These are phyloP conservation scores for Botrytis sinoallii DNA, from an alignment of 2,329 filamentous ascomycete genomes.

Conservation along the genomic window DNA sequence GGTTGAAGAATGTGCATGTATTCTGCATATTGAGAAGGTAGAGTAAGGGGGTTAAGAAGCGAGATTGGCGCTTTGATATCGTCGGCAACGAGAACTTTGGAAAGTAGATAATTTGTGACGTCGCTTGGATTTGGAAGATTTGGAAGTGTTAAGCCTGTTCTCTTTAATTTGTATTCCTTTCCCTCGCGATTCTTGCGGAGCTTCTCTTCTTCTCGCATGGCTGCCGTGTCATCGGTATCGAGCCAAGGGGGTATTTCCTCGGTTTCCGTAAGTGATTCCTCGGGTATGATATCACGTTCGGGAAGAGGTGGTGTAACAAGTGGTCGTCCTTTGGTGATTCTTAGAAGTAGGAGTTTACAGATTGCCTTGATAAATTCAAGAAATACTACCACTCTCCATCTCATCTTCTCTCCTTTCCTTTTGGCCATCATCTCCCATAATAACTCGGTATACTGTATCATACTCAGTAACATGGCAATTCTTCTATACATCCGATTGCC, in stretches of 20 bases:
- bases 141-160: slow-evolving; percentile 82
- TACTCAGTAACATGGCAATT: slow-evolving; percentile 77
- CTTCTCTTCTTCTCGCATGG: slow-evolving; percentile 19
- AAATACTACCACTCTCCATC: slow-evolving; percentile 84
- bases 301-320: slow-evolving; percentile 81
- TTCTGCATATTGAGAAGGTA: slow-evolving; percentile 73
- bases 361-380: slow-evolving; percentile 84
- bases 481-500: slow-evolving; percentile 70
- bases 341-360: slow-evolving; percentile 75
- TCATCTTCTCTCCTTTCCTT: slow-evolving; percentile 73
- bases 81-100: slow-evolving; percentile 89
- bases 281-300: slow-evolving; percentile 75
- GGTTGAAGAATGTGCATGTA: slow-evolving; percentile 89
- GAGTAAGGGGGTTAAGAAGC: slow-evolving; percentile 78
- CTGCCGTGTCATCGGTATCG: slow-evolving; percentile 31
- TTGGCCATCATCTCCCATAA: slow-evolving; percentile 98
- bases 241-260: slow-evolving; percentile 43
- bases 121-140: slow-evolving; percentile 77
- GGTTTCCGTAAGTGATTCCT: slow-evolving; percentile 46
- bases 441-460: slow-evolving; percentile 91
- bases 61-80: slow-evolving; percentile 91
- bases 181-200: not conserved
- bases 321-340: slow-evolving; percentile 78
- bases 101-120: slow-evolving; percentile 81
- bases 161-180: slow-evolving; percentile 85